These are phyloP conservation scores for Biscogniauxia mediterranea DNA, from an alignment of 2,329 filamentous ascomycete species.

Conservation along the genomic window DNA sequence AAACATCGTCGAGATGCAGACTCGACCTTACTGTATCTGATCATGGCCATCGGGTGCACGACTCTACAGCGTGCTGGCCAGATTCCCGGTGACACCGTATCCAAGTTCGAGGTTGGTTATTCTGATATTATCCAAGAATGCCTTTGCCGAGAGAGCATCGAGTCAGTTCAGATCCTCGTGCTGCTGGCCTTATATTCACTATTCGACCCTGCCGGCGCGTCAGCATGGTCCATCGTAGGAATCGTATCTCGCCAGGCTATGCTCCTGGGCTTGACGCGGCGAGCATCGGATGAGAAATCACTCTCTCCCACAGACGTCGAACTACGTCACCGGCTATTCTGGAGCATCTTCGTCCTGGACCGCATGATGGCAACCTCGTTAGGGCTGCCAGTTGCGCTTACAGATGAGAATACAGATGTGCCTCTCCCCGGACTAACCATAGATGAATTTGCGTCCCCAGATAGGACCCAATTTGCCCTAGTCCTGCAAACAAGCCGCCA, in stretches of 20 bases:
- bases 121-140: conserved; percentile 42
- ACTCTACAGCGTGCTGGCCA: conserved; percentile 43
- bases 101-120: conserved; percentile 38
- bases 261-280: conserved; percentile 37
- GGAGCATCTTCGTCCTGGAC: conserved; percentile 45
- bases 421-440: conserved; percentile 44
- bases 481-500: conserved; percentile 45
- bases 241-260: conserved; percentile 41
- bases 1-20: conserved; percentile 28
- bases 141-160: conserved; percentile 34
- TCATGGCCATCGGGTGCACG: conserved; percentile 47
- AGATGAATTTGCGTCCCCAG: conserved; percentile 43
- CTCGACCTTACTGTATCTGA: conserved; percentile 40
- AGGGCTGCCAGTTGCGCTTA: conserved; percentile 40
- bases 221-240: conserved; percentile 40
- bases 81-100: conserved; percentile 32
- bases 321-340: conserved; percentile 40
- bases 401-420: conserved; percentile 39
- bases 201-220: conserved; percentile 41
- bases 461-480: conserved; percentile 37
- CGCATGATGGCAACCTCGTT: conserved; percentile 44
- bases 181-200: conserved; percentile 43
- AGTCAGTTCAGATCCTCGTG: conserved; percentile 41
- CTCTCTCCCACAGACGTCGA: conserved; percentile 26
- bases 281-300: conserved; percentile 28